Evolutionary conservation across 2,329 filamentous ascomycete genomes (phyloP).

Genomic region (Lachnellula occidentalis): DNA sequence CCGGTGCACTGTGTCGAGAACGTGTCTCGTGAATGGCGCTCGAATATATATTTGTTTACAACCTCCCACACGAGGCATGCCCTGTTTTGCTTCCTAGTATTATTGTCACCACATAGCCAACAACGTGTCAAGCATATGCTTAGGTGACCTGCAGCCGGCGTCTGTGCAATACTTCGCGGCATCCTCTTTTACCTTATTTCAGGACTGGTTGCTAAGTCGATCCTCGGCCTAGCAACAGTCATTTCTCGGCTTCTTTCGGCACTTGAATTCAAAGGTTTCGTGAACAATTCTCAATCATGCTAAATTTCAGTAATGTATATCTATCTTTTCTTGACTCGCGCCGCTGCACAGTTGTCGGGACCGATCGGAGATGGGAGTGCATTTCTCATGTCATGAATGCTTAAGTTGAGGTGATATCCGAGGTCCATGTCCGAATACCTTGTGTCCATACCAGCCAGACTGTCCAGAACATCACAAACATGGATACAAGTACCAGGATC

Average conservation of each 20-base stretch:
- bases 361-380: not conserved
- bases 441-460: too few species aligned
- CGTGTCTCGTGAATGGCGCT: not conserved
- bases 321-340: not conserved
- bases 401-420: not conserved
- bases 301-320: not conserved
- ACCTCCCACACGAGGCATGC: slow-evolving; percentile 1
- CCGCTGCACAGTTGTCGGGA: not conserved
- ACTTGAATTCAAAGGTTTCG: not conserved
- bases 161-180: not conserved
- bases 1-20: not conserved
- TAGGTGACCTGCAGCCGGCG: slow-evolving; percentile 1
- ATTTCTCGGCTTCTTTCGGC: not conserved
- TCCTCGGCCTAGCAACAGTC: too few species aligned
- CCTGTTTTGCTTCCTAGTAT: not conserved
- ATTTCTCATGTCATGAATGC: not conserved
- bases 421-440: not conserved
- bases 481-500: too few species aligned
- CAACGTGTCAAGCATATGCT: not conserved
- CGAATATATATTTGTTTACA: not conserved
- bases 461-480: too few species aligned
- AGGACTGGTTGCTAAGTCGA: too few species aligned
- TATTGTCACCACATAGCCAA: not conserved
- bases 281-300: not conserved
- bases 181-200: not conserved